Evolutionary conservation across 2,329 filamentous ascomycete species (phyloP), one percentile per base, ranked within the genome.

Genomic region (Xylaria hypoxylon): DNA sequence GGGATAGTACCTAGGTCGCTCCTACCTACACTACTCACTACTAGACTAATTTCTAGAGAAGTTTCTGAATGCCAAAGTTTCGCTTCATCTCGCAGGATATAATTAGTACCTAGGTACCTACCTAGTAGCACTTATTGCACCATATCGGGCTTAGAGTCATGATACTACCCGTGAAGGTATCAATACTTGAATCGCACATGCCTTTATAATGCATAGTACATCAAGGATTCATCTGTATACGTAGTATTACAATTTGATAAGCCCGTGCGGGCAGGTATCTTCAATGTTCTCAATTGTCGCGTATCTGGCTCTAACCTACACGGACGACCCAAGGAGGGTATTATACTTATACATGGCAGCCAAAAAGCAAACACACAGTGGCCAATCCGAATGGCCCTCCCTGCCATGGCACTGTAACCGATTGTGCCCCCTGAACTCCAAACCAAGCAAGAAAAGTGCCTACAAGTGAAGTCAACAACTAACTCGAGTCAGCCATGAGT

Each of bases 321-420:
- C 38, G 19, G 13, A 61, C 19, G 28, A n/a, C 31, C 28, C 11
- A 52, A 57, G 11, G 56, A 35, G 22, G 38, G 28, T 52, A 63
- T 45, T 58, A 61, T 67, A 64, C 45, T 65, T 51, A 55, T 66
- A 65, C 63, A 66, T 45, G 11, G 26, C 44, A 60, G 52, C n/a
- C 44, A 57, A 65, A 31, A 60, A 48, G 22, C 19, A 50, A 50
- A 50, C 17, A 56, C 45, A 44, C 19, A 35, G 28, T 44, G 45
- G 47, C 64, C 40, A 17, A 58, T 51, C 26, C 19, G 48, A 38
- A 22, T 40, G 15, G 42, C 26, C n/a, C n/a, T 50, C 26, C 62
- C 35, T 10, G 35, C 28, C 48, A 59, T 58, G 53, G 48, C 38
- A 50, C 59, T 52, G 13, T 26, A 51, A 38, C 45, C 47, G 28